A percentile compares a stretch with the other conserved stretches of the same genome.
These are phyloP conservation scores for Rhododendron ovatum DNA, from an alignment of 148 eudicot genomes.

Conservation along the genomic window DNA sequence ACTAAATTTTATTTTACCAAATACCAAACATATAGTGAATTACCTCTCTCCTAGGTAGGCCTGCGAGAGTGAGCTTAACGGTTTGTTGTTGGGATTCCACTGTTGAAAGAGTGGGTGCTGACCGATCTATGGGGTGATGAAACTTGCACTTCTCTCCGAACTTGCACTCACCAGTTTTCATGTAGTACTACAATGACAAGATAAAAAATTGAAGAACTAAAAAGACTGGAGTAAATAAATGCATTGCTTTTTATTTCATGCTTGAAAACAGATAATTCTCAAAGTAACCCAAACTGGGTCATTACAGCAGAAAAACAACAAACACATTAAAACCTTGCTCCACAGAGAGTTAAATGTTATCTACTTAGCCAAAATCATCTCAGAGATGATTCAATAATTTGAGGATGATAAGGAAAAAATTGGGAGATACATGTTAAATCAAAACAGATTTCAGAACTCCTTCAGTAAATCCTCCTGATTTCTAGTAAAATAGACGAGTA, in stretches of 20 bases:
- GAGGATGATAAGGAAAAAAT: neutral
- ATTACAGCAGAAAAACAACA: neutral
- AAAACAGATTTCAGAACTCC: neutral
- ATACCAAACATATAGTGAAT: neutral
- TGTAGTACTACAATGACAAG: constrained; percentile 55
- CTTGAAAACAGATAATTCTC: neutral
- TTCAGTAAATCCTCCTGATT: neutral
- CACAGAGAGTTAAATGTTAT: neutral
- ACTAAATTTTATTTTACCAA: neutral
- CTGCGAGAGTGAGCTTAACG: constrained; percentile 82
- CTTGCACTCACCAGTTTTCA: constrained; percentile 87
- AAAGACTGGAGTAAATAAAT: neutral
- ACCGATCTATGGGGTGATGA: constrained; percentile 81
- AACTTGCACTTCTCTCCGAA: constrained; percentile 79
- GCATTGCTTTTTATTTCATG: neutral
- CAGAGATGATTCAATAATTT: neutral
- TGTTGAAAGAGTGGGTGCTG: constrained; percentile 31
- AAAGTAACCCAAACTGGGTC: neutral
- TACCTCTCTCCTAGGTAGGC: constrained; percentile 99
- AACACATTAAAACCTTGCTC: neutral
- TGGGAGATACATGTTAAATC: neutral
- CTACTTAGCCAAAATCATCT: neutral
- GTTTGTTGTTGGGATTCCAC: constrained; percentile 35
- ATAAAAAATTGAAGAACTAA: neutral
- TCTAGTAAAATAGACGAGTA: neutral